Conservation (phyloP, 768 basidiomycete genomes). For the Pilatotrama ljubarskyi region DNA sequence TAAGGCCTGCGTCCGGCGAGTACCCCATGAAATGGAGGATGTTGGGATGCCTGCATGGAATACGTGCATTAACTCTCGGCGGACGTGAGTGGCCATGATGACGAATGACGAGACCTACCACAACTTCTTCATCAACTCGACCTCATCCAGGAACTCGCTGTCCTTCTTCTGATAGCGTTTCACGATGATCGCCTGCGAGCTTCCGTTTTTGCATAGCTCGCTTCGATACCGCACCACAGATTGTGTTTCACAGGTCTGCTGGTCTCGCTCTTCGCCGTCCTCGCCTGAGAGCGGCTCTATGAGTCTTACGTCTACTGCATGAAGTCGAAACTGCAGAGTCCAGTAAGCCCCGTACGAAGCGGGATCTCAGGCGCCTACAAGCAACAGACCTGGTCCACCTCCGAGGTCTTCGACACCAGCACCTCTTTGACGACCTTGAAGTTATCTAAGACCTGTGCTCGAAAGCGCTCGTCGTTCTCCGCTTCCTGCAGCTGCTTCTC, state of each 20-base stretch:
- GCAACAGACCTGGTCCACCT: background rate
- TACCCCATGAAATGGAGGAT: background rate
- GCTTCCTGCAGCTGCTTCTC: background rate
- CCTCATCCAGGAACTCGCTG: background rate
- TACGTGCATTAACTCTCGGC: background rate
- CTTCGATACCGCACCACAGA: background rate
- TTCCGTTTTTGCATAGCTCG: background rate
- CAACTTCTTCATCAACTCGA: background rate
- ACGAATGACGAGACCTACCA: background rate
- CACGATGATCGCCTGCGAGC: background rate
- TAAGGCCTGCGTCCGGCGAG: background rate
- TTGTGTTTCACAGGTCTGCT: background rate
- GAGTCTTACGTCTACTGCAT: background rate
- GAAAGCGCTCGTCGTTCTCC: too few relatives aligned
- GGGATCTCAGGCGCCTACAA: background rate
- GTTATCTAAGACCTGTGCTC: too few relatives aligned
- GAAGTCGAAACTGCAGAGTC: background rate
- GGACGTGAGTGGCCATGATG: background rate
- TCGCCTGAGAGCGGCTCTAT: background rate
- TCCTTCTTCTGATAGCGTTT: background rate
- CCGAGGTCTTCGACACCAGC: background rate
- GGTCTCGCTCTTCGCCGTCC: background rate
- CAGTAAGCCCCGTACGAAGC: too few relatives aligned
- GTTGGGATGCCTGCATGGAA: conserved; percentile 2
- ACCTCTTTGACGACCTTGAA: too few relatives aligned